Percentiles rank a stretch among this genome's conserved stretches.
Evolutionary conservation across 164 flowering plant species (phyloP).

Genomic region (Berberis vulgaris): DNA sequence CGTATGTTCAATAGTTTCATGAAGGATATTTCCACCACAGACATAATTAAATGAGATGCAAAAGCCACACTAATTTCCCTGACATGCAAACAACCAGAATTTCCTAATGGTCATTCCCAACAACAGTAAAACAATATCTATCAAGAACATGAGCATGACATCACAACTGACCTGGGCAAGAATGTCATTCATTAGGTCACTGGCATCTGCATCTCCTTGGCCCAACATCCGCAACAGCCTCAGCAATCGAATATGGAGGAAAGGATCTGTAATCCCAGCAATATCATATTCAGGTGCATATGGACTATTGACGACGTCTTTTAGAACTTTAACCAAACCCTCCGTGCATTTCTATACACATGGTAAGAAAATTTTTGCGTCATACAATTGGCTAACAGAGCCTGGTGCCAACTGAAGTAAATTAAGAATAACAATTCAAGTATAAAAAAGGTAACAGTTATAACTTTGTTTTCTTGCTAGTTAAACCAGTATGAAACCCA

Average conservation of each 20-base stretch:
- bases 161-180: constrained; percentile 86
- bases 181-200: constrained; percentile 94
- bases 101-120: neutral
- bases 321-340: constrained; percentile 70
- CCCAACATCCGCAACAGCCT: constrained; percentile 75
- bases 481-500: no score
- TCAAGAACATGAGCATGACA: neutral
- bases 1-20: no score
- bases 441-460: no score
- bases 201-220: constrained; percentile 93
- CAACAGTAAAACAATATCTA: neutral
- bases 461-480: no score
- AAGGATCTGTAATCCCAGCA: constrained; percentile 96
- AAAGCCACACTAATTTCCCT: no score
- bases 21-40: no score
- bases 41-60: no score
- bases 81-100: neutral
- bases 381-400: neutral
- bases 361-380: constrained; percentile 5
- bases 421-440: no score
- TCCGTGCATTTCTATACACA: constrained; percentile 69
- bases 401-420: no score
- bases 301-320: constrained; percentile 84
- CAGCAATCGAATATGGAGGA: constrained; percentile 88
- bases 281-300: constrained; percentile 95